These are phyloP conservation scores for Hermanozyma aechmeae DNA, from an alignment of 805 yeast genomes.

Conservation along the genomic window DNA sequence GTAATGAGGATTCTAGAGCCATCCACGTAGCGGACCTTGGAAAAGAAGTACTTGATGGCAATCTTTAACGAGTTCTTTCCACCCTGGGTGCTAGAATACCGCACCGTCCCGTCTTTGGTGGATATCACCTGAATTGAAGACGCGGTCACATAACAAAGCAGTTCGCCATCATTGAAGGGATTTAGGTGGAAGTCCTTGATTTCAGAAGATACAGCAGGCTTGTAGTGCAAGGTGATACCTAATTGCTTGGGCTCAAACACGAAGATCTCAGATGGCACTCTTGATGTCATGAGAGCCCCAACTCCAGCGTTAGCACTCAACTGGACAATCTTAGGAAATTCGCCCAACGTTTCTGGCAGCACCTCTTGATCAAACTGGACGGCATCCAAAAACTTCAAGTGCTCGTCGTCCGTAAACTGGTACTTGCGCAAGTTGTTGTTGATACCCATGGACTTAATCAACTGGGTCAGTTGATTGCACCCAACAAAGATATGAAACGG, in stretches of 20 bases:
- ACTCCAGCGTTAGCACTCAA: slow-evolving; percentile 50
- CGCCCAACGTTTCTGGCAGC: slow-evolving; percentile 28
- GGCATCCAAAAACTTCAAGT: slow-evolving; percentile 49
- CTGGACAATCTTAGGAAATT: slow-evolving; percentile 55
- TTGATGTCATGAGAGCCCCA: slow-evolving; percentile 64
- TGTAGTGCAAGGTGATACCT: slow-evolving; percentile 44
- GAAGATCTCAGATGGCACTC: slow-evolving; percentile 53
- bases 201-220: slow-evolving; percentile 41
- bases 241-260: slow-evolving; percentile 49
- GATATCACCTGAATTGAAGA: slow-evolving; percentile 44
- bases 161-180: slow-evolving; percentile 47
- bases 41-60: slow-evolving; percentile 20
- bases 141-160: slow-evolving; percentile 53
- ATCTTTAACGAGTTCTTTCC: slow-evolving; percentile 10
- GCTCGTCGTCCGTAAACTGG: slow-evolving; percentile 45
- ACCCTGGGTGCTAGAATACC: slow-evolving; percentile 16
- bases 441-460: slow-evolving; percentile 44
- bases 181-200: slow-evolving; percentile 58
- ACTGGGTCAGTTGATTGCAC: slow-evolving; percentile 58
- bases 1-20: slow-evolving; percentile 23
- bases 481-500: slow-evolving; percentile 56
- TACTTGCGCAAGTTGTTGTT: slow-evolving; percentile 71
- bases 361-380: slow-evolving; percentile 45
- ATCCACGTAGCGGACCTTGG: slow-evolving; percentile 35
- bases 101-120: slow-evolving; percentile 33